Conservation (phyloP, 768 basidiomycete genomes). For the Tulasnella sp. region DNA sequence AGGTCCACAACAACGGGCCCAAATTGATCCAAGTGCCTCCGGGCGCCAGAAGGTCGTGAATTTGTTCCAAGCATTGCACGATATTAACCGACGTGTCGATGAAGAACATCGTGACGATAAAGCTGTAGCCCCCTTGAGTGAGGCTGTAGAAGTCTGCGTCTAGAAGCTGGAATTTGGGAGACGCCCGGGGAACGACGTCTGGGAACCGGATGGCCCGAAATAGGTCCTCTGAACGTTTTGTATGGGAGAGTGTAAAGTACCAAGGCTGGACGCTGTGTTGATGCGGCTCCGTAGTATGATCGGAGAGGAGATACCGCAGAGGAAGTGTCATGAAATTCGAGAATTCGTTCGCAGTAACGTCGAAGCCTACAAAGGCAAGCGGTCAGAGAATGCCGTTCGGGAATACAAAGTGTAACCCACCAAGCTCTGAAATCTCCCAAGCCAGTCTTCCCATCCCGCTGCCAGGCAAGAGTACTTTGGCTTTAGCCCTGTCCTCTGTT, state of each 20-base stretch:
- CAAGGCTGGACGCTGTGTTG: slow-evolving; percentile 64
- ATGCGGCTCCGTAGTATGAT: slow-evolving; percentile 48
- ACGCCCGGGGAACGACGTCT: slow-evolving; percentile 59
- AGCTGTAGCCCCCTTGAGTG: slow-evolving; percentile 54
- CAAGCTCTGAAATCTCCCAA: slow-evolving; percentile 67
- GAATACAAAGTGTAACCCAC: slow-evolving; percentile 43
- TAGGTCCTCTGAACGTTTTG: slow-evolving; percentile 53
- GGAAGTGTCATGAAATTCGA: slow-evolving; percentile 69
- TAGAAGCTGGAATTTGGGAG: slow-evolving; percentile 50
- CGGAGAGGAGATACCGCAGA: slow-evolving; percentile 60
- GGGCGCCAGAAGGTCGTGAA: slow-evolving; percentile 59
- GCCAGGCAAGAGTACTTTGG: slow-evolving; percentile 64
- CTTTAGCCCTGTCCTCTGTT: slow-evolving; percentile 42
- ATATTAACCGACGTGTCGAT: slow-evolving; percentile 65
- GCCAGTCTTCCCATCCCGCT: slow-evolving; percentile 66
- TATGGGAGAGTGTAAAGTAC: slow-evolving; percentile 72
- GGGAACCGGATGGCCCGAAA: slow-evolving; percentile 63
- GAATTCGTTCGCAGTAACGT: slow-evolving; percentile 64
- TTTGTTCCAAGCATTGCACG: slow-evolving; percentile 55
- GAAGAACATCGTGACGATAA: slow-evolving; percentile 67
- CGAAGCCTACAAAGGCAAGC: slow-evolving; percentile 46
- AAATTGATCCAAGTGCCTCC: slow-evolving; percentile 74
- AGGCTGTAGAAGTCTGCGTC: slow-evolving; percentile 62
- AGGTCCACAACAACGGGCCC: slow-evolving; percentile 68
- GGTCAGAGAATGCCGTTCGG: not conserved